phyloP scores from a whole-genome alignment of 2,329 filamentous ascomycete genomes.

The Gnomoniopsis smithogilvyi region DNA sequence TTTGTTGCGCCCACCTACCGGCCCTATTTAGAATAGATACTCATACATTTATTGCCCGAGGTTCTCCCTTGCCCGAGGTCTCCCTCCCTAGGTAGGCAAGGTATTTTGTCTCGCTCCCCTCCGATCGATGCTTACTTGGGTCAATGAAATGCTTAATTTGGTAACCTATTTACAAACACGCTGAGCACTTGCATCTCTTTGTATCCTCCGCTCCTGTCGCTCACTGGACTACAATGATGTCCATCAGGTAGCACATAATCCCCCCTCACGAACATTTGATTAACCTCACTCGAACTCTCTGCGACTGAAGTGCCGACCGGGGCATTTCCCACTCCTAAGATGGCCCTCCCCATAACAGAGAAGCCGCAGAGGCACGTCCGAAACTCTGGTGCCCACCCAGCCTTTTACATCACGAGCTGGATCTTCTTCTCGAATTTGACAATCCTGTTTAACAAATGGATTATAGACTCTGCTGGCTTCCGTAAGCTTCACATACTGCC shows the following conservation, averaged over 20 bases:
- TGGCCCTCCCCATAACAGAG: constrained; percentile 15
- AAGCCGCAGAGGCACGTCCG: neutral
- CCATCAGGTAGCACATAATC: neutral
- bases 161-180: too few species aligned
- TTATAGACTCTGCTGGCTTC: constrained; percentile 72
- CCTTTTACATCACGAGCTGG: constrained; percentile 51
- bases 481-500: constrained; percentile 47
- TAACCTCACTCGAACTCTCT: neutral
- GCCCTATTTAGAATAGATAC: too few species aligned
- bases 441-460: constrained; percentile 91
- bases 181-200: too few species aligned
- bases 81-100: too few species aligned
- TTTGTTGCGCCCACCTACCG: too few species aligned
- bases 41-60: too few species aligned
- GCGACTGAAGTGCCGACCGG: constrained; percentile 6
- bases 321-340: neutral
- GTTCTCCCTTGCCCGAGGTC: too few species aligned
- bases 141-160: too few species aligned
- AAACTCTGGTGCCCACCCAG: constrained; percentile 6
- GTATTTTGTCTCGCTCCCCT: too few species aligned
- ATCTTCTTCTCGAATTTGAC: constrained; percentile 81
- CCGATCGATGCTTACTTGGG: too few species aligned
- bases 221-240: neutral
- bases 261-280: neutral
- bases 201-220: too few species aligned